Evolutionary conservation across 176 grass and related monocot genomes (phyloP).

Genomic region (Microstegium vimineum): DNA sequence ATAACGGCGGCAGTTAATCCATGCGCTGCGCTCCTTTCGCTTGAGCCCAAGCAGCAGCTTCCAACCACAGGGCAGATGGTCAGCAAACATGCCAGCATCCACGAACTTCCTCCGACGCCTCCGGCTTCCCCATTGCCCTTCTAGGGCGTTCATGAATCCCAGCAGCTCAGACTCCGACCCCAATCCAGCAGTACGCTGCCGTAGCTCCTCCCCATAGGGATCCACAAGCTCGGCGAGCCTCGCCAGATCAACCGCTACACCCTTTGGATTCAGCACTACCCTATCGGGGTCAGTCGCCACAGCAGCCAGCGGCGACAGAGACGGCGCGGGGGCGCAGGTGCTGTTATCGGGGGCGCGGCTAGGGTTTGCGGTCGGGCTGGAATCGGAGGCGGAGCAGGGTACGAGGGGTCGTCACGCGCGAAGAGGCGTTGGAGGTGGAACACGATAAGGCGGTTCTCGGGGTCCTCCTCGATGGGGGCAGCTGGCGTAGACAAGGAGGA

Average conservation of each 20-base stretch:
- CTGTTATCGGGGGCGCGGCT: slow-evolving; percentile 10
- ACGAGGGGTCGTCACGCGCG: slow-evolving; percentile 46
- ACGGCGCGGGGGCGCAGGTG: background rate
- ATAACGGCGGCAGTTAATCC: slow-evolving; percentile 86
- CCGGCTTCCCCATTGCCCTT: slow-evolving; percentile 92
- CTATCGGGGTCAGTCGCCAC: slow-evolving; percentile 34
- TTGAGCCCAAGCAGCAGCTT: slow-evolving; percentile 90
- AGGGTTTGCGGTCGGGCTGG: slow-evolving; percentile 36
- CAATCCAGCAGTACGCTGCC: slow-evolving; percentile 51
- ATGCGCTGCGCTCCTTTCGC: slow-evolving; percentile 79
- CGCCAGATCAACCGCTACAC: slow-evolving; percentile 51
- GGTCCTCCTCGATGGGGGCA: slow-evolving; percentile 24
- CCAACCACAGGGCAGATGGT: slow-evolving; percentile 86
- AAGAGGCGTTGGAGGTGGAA: slow-evolving; percentile 61
- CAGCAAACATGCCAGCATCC: slow-evolving; percentile 64
- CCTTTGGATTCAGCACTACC: slow-evolving; percentile 65
- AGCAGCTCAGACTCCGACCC: slow-evolving; percentile 63
- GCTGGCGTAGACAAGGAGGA: slow-evolving; percentile 9
- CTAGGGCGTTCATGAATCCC: slow-evolving; percentile 70
- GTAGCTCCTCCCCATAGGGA: slow-evolving; percentile 73
- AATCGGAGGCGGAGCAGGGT: slow-evolving; percentile 24
- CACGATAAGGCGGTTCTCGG: slow-evolving; percentile 56
- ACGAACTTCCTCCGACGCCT: slow-evolving; percentile 85
- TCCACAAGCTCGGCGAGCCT: slow-evolving; percentile 62
- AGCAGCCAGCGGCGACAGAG: background rate